Base-by-base conservation (phyloP, 768 basidiomycete species). In the Myochromella boudieri region DNA sequence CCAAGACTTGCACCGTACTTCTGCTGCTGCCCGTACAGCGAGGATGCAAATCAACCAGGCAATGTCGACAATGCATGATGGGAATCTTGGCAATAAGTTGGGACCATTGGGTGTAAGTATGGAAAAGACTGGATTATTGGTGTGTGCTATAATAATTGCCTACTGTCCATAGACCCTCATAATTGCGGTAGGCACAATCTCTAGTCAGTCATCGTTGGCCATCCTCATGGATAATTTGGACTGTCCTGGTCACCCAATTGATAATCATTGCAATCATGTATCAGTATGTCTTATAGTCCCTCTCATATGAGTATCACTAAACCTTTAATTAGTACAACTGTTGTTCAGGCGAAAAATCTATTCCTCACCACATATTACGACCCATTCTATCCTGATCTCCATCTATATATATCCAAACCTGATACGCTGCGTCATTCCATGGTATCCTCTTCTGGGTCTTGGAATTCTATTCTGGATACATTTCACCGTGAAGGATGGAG, bases 291-390 rank as follows among this genome's bases (percentile, higher is more conserved):
- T n/a, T n/a, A n/a, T n/a, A n/a, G n/a, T 57, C 21, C n/a, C 24
- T 34, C 24, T 26, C 17, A 4, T 26, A 20, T n/a, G 10, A n/a
- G 29, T 48, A 15, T 7, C 34, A 31, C 21, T 17, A 26, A 12
- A 27, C 47, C 60, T 45, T 24, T 37, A 12, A 54, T 3, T 50
- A 81, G 87, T 54, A 52, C 80, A 55, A 72, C 75, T 49, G 55
- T 66, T 37, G 61, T 63, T 24, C 73, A 69, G 38, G 79, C 84
- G 36, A 72, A 63, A 57, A 70, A 77, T 18, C 67, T 81, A 24
- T 90, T 87, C 64, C 70, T 88, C 56, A 85, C 82, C 50, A 83
- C 78, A 48, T 90, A 88, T 55, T 88, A 85, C 57, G 87, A 91
- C 60, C 84, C 88, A 46, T 81, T 87, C 66, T 79, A 86, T 60